A percentile compares a stretch with the other conserved stretches of the same genome.
phyloP scores from a whole-genome alignment of 2,329 filamentous ascomycete genomes.

The Furcasterigmium sp. region DNA sequence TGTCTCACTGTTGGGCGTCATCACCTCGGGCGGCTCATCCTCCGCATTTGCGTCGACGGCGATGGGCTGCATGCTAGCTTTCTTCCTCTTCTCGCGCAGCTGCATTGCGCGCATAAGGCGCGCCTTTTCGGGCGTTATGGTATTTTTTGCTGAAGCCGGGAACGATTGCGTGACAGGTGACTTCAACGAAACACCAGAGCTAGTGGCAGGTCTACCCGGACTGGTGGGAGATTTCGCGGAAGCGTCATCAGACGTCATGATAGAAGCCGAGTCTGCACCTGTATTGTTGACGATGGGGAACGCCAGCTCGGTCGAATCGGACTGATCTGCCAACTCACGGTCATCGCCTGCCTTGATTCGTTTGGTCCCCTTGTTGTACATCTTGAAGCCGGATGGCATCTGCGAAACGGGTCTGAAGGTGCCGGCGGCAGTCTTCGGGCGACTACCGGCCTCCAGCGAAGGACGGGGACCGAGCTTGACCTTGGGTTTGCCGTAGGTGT shows the following conservation, averaged over 20 bases:
- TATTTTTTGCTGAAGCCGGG: conserved; percentile 35
- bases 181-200: conserved; percentile 39
- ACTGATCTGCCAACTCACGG: conserved; percentile 27
- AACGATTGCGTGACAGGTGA: conserved; percentile 31
- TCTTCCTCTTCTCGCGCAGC: conserved; percentile 74
- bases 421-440: conserved; percentile 51
- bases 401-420: conserved; percentile 66
- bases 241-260: conserved; percentile 14
- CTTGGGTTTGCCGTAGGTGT: conserved; percentile 63
- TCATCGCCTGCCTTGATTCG: conserved; percentile 32
- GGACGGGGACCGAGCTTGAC: conserved; percentile 86
- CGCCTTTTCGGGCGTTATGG: conserved; percentile 82
- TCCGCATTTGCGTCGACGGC: conserved; percentile 18
- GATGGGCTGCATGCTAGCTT: conserved; percentile 27
- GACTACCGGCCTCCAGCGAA: conserved; percentile 59
- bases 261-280: conserved; percentile 27
- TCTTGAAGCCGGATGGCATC: conserved; percentile 74
- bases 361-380: conserved; percentile 54
- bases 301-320: conserved; percentile 27
- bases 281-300: conserved; percentile 21
- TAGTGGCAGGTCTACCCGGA: conserved; percentile 34
- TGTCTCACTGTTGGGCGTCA: conserved; percentile 12
- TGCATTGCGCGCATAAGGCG: conserved; percentile 93
- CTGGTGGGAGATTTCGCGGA: conserved; percentile 25
- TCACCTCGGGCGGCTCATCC: conserved; percentile 6